A percentile compares a stretch with the other conserved stretches of the same genome.
These are phyloP conservation scores for Crassisporium funariophilum DNA, from an alignment of 768 basidiomycete species.

Conservation along the genomic window DNA sequence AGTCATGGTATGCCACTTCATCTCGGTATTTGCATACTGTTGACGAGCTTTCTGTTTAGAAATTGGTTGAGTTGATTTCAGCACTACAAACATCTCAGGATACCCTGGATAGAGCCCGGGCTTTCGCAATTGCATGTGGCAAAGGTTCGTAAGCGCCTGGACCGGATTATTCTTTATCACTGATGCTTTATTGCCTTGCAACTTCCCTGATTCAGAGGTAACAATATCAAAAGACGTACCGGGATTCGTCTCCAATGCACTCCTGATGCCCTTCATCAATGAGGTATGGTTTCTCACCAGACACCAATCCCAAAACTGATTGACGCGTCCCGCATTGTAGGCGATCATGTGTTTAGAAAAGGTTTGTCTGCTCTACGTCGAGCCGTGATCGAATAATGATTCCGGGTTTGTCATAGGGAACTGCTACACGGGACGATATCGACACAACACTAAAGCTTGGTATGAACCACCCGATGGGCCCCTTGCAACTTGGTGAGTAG, in stretches of 20 bases:
- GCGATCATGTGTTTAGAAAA: conserved; percentile 94
- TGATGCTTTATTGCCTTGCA: background rate
- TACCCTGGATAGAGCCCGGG: conserved; percentile 73
- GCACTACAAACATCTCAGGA: conserved; percentile 86
- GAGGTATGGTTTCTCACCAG: conserved; percentile 53
- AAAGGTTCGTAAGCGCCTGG: conserved; percentile 57
- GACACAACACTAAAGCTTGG: conserved; percentile 93
- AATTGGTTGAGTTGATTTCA: conserved; percentile 94
- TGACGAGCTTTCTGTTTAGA: conserved; percentile 44
- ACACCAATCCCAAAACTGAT: background rate
- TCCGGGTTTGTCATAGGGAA: conserved; percentile 51
- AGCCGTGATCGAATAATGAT: background rate
- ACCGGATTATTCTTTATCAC: background rate
- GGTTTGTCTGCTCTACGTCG: conserved; percentile 38
- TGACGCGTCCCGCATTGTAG: conserved; percentile 33
- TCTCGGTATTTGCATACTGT: background rate
- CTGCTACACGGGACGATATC: conserved; percentile 93
- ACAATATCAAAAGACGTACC: conserved; percentile 91
- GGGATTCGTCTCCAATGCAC: conserved; percentile 92
- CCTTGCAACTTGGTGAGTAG: conserved; percentile 75
- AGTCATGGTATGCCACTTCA: conserved; percentile 70
- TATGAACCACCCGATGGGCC: conserved; percentile 96
- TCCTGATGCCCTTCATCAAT: conserved; percentile 97
- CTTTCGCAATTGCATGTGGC: conserved; percentile 86
- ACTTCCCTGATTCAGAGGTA: conserved; percentile 64